Evolutionary conservation across 352 stramenopile species (phyloP).

Genomic region (Phytophthora brassicae): DNA sequence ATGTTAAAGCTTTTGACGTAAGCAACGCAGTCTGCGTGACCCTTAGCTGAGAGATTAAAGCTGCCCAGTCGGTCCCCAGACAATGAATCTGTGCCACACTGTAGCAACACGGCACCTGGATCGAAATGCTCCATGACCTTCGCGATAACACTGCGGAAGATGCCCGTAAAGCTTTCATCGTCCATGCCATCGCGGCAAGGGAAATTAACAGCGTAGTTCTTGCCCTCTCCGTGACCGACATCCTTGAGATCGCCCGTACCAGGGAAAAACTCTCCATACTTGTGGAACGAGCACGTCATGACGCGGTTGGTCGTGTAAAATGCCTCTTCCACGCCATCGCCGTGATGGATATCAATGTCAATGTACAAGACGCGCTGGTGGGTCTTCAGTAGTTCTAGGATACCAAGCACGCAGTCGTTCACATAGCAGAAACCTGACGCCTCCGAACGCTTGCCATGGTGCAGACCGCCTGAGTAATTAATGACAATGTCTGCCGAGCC

Average conservation of each 20-base stretch:
- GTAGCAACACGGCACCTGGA: constrained; percentile 96
- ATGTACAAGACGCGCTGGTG: constrained; percentile 99
- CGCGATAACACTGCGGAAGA: constrained; percentile 92
- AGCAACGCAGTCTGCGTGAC: constrained; percentile 95
- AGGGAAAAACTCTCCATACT: constrained; percentile 99
- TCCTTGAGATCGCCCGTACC: constrained; percentile 92
- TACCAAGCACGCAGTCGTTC: constrained; percentile 99
- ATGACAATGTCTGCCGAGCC: constrained; percentile 97
- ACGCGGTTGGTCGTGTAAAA: constrained; percentile 99
- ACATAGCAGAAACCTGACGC: constrained; percentile 99
- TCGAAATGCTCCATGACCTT: constrained; percentile 97
- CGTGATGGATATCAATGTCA: constrained; percentile 99
- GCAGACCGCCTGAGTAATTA: constrained; percentile 98
- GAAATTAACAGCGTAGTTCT: constrained; percentile 99
- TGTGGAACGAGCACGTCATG: constrained; percentile 99
- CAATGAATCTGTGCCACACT: constrained; percentile 99
- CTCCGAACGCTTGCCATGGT: constrained; percentile 99
- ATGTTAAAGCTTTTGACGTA: constrained; percentile 97
- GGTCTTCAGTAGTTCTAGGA: constrained; percentile 97
- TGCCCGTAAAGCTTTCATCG: constrained; percentile 93
- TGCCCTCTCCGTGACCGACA: constrained; percentile 88
- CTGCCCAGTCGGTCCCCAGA: constrained; percentile 97
- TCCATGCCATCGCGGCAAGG: constrained; percentile 98
- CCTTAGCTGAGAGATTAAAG: constrained; percentile 98
- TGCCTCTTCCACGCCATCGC: constrained; percentile 98